A percentile compares a stretch with the other conserved stretches of the same genome.
These are phyloP conservation scores for Diutina catenulata DNA, from an alignment of 1,139 yeast species.

Conservation along the genomic window DNA sequence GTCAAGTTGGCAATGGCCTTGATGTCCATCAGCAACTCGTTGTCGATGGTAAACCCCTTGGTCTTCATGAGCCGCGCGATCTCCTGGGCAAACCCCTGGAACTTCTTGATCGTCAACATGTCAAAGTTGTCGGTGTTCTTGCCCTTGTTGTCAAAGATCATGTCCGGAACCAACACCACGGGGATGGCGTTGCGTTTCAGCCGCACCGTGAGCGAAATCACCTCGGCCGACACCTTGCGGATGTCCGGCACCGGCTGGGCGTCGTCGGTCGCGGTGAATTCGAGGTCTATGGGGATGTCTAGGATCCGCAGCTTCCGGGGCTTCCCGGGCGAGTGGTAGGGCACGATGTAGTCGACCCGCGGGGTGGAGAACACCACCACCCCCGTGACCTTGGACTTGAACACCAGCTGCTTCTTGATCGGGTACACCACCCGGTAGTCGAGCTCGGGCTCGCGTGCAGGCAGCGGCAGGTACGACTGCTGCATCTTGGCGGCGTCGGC, in stretches of 20 bases:
- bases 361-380: constrained; percentile 23
- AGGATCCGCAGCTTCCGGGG: constrained; percentile 7
- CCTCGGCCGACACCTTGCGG: constrained; percentile 19
- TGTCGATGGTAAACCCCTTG: constrained; percentile 17
- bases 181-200: constrained; percentile 26
- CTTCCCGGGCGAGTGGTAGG: constrained; percentile 13
- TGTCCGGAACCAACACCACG: constrained; percentile 23
- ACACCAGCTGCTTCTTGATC: constrained; percentile 20
- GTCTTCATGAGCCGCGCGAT: constrained; percentile 17
- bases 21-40: constrained; percentile 18
- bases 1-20: constrained; percentile 24
- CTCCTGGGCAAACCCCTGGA: constrained; percentile 23
- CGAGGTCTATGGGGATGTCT: constrained; percentile 18
- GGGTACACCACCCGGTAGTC: constrained; percentile 22
- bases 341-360: constrained; percentile 15
- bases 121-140: constrained; percentile 22
- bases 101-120: constrained; percentile 18
- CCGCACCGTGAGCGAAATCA: constrained; percentile 21
- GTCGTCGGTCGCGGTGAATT: constrained; percentile 15
- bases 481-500: constrained; percentile 7
- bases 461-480: neutral
- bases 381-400: constrained; percentile 24
- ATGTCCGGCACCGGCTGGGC: constrained; percentile 15
- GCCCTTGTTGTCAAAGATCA: constrained; percentile 24
- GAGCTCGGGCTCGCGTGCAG: neutral